phyloP scores from a whole-genome alignment of 768 basidiomycete species.

The Pleurotus pulmonarius region DNA sequence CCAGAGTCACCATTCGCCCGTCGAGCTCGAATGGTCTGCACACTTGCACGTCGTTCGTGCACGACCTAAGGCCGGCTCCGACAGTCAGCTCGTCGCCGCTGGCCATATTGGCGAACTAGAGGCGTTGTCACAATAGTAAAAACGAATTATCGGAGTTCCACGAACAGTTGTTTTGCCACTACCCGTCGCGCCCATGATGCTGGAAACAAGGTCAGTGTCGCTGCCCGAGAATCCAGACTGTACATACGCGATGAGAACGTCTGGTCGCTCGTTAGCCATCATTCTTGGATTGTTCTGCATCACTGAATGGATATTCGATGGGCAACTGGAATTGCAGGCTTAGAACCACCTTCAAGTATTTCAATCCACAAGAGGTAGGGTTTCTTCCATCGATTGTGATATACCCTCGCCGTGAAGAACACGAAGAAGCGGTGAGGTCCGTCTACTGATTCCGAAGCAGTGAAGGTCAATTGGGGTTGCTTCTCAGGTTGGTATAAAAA shows the following conservation, averaged over 20 bases:
- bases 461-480: too few species aligned
- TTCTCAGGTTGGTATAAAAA: too few species aligned
- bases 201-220: background rate
- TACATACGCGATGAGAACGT: background rate
- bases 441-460: too few species aligned
- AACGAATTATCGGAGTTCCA: background rate
- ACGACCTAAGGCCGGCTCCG: conserved; percentile 44
- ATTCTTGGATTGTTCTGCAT: too few species aligned
- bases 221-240: background rate
- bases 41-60: conserved; percentile 42
- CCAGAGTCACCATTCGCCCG: conserved; percentile 36
- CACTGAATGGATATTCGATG: too few species aligned
- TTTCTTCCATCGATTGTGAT: too few species aligned
- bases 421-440: too few species aligned
- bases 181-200: background rate
- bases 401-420: too few species aligned
- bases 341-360: too few species aligned
- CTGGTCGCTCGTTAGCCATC: too few species aligned
- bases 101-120: conserved; percentile 49
- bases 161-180: background rate
- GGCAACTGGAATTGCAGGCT: too few species aligned
- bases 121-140: background rate
- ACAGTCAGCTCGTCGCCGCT: conserved; percentile 46
- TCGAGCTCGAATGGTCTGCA: conserved; percentile 39
- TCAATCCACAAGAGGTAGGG: too few species aligned